Evolutionary conservation across 306 rosid species (phyloP), one percentile per base, ranked within the genome.

Genomic region (Delonix regia): DNA sequence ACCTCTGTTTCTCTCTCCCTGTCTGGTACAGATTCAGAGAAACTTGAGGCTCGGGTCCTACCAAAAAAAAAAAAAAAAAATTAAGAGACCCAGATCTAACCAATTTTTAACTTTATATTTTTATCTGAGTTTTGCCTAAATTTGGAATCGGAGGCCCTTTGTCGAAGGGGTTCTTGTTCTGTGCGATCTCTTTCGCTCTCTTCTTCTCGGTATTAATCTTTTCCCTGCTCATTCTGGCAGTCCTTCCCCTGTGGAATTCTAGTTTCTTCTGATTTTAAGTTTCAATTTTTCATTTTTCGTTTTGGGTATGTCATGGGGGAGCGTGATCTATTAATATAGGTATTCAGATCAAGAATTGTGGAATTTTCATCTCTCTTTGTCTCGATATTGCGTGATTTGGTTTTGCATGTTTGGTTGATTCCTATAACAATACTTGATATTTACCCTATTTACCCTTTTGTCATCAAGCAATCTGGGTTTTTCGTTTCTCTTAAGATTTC

Each of bases 101-200:
- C 79, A 30, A 30, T 69, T 47, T 64, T 22, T 30, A 0, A 10
- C 71, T 47, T 52, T 48, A 28, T 21, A n/a, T 33, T 14, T 38
- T 38, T 21, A 74, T 69, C 67, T 56, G 66, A 78, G 61, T 70
- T 78, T 69, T 56, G 62, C 79, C 71, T 44, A 28, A 78, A 49
- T 83, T 88, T 53, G 82, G 78, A 79, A 61, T 86, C 78, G 74
- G 78, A 79, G 76, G 65, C 82, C 83, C 83, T 83, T 86, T 85
- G 69, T 60, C 82, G 25, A 78, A 81, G 51, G 63, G 89, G 88
- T 75, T 80, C 86, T 73, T 69, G 82, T 73, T 25, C 80, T 73
- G 36, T 53, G 38, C 78, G 60, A 25, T 59, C 76, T 71, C 52
- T 75, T 55, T 64, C 39, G 79, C 83, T 71, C 77, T 83, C 74